phyloP scores from a whole-genome alignment of 2,329 filamentous ascomycete genomes.

The Lachnellula occidentalis region DNA sequence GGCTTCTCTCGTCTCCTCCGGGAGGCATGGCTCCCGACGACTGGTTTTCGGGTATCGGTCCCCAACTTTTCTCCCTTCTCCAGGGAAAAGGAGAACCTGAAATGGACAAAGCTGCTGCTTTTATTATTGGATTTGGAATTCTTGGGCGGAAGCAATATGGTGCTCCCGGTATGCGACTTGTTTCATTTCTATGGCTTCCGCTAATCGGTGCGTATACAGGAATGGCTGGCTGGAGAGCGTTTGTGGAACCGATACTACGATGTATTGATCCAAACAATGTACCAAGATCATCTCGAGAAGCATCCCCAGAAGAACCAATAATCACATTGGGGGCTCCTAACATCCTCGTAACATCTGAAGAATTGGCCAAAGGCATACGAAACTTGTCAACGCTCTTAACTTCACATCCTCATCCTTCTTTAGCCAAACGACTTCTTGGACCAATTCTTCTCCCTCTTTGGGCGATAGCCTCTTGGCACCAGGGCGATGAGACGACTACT shows the following conservation, averaged over 20 bases:
- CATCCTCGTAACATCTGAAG: constrained; percentile 36
- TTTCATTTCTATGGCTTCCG: constrained; percentile 10
- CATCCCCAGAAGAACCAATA: constrained; percentile 8
- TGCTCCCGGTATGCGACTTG: constrained; percentile 46
- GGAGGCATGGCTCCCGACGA: constrained; percentile 44
- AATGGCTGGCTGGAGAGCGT: constrained; percentile 55
- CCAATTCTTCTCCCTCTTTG: constrained; percentile 58
- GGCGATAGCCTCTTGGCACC: constrained; percentile 51
- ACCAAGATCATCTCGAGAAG: not conserved
- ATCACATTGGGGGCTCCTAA: constrained; percentile 15
- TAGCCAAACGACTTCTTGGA: constrained; percentile 55
- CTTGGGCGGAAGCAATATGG: constrained; percentile 58
- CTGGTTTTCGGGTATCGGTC: constrained; percentile 57
- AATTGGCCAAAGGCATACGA: constrained; percentile 46
- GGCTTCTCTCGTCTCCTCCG: constrained; percentile 56
- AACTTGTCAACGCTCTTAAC: constrained; percentile 51
- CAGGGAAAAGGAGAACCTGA: constrained; percentile 55
- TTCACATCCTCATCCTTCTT: constrained; percentile 61
- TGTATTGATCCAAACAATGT: constrained; percentile 40
- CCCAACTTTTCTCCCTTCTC: constrained; percentile 56
- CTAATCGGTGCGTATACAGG: constrained; percentile 33
- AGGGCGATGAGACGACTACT: constrained; percentile 31
- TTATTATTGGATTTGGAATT: constrained; percentile 62
- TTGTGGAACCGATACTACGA: constrained; percentile 53
- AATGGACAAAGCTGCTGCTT: constrained; percentile 52